Base-by-base conservation (phyloP, 2,329 filamentous ascomycete species). In the Calonectria pteridis region DNA sequence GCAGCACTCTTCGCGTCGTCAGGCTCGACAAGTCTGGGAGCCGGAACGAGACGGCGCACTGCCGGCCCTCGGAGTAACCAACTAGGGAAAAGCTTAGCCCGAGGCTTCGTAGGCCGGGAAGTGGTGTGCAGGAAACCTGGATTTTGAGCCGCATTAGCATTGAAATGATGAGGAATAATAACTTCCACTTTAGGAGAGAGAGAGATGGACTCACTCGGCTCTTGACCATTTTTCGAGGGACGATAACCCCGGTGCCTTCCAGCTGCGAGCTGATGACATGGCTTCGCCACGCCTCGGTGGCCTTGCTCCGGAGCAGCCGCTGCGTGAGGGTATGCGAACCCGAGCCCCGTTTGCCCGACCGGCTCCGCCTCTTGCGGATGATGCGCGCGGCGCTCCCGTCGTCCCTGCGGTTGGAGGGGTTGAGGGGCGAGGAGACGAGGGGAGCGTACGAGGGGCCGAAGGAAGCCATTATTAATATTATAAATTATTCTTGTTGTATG, bases 291-390 rank as follows among this genome's bases (percentile, higher is more conserved):
- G 86, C 86, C 67, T 81, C 80, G 6, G 84, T 85, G 1, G 85
- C 87, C 75, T 87, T 87, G 70, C 84, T 81, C 33, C 86, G 82
- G 71, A 88, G 83, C 23, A 88, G 77, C 35, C 80, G 81, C 76
- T 87, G 82, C 0, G 85, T 84, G 28, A 86, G 86, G 71, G 86
- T 87, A 67, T 83, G 76, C 28, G 80, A 78, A 49, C 75, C 69
- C 51, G 74, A 73, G 20, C 77, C 58, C 63, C 75, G 74, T 43
- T 74, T 64, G 29, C 53, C 65, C 20, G 69, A 49, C 20, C 75
- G 67, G 49, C 63, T 70, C 3, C 77, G 73, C 74, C 78, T 79
- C 67, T 73, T 74, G n/a, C 77, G 74, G 28, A 70, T 51, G 37
- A 78, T 62, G 6, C 78, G 78, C 62, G 75, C 46, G 14, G 77